A percentile compares a stretch with the other conserved stretches of the same genome.
These are phyloP conservation scores for Samsoniella hepiali DNA, from an alignment of 2,329 filamentous ascomycete genomes.

Conservation along the genomic window DNA sequence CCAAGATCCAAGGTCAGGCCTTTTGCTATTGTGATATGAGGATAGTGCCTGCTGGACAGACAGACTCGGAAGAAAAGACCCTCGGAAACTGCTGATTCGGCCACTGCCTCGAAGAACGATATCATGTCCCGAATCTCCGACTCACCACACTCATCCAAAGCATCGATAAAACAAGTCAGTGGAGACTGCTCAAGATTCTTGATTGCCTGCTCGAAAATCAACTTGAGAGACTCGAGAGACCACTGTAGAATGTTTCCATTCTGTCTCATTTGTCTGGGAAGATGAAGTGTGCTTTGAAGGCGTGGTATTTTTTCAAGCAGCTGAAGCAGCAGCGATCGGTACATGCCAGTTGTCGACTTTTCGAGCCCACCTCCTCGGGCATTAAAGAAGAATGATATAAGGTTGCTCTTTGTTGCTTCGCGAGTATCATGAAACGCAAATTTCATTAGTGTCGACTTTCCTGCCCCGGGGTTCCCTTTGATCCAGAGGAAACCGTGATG, in stretches of 20 bases:
- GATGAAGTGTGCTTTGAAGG: not conserved
- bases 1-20: slow-evolving; percentile 24
- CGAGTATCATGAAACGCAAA: slow-evolving; percentile 29
- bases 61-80: slow-evolving; percentile 32
- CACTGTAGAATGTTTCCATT: not conserved
- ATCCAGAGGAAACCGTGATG: slow-evolving; percentile 32
- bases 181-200: not conserved
- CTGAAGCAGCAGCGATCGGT: slow-evolving; percentile 46
- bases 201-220: not conserved
- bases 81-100: slow-evolving; percentile 9
- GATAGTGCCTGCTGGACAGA: slow-evolving; percentile 49
- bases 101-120: slow-evolving; percentile 37
- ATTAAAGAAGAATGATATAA: slow-evolving; percentile 49
- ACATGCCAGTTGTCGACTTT: slow-evolving; percentile 44
- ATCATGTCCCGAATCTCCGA: slow-evolving; percentile 41
- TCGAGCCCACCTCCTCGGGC: slow-evolving; percentile 42
- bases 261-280: too few species aligned
- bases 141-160: slow-evolving; percentile 48
- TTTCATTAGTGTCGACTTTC: slow-evolving; percentile 47
- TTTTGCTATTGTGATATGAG: slow-evolving; percentile 34
- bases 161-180: slow-evolving; percentile 36
- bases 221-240: not conserved
- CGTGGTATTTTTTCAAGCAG: slow-evolving; percentile 34
- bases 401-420: slow-evolving; percentile 20
- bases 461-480: slow-evolving; percentile 41